A percentile compares a stretch with the other conserved stretches of the same genome.
Evolutionary conservation across 345 rosid species (phyloP).

Genomic region (Eucalyptus polybractea): DNA sequence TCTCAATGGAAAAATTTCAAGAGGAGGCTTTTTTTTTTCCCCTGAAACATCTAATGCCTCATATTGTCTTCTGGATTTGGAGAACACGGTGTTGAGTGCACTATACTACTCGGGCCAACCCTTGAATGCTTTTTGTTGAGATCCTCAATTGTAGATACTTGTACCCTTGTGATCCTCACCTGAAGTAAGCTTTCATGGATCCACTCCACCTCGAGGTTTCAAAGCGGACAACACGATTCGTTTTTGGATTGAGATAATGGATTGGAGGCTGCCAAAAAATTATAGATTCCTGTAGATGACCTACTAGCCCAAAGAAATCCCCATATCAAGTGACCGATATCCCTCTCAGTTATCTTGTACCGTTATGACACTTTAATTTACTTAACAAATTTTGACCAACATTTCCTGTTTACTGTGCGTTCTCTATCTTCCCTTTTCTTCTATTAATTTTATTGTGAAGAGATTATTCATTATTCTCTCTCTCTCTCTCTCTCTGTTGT

Average conservation of each 20-base stretch:
- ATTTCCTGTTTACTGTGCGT: neutral
- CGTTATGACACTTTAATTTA: neutral
- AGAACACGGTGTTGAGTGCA: neutral
- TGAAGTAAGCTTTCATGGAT: too few relatives aligned
- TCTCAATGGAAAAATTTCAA: neutral
- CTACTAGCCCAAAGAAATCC: neutral
- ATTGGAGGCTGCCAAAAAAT: neutral
- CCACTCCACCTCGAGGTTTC: too few relatives aligned
- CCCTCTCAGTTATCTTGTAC: neutral
- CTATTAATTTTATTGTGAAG: neutral
- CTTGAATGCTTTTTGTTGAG: too few relatives aligned
- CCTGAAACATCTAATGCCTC: fast-evolving
- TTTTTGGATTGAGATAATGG: neutral
- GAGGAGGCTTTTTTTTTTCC: neutral
- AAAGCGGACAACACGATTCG: too few relatives aligned
- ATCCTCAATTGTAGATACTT: too few relatives aligned
- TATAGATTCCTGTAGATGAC: neutral
- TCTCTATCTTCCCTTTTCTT: too few relatives aligned
- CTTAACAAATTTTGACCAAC: neutral
- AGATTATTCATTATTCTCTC: too few relatives aligned
- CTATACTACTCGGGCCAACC: neutral
- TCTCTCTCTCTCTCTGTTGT: too few relatives aligned
- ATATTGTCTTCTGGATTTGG: neutral
- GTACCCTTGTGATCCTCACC: too few relatives aligned
- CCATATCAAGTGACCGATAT: neutral